Percentiles rank a stretch among this genome's conserved stretches.
phyloP scores from a whole-genome alignment of 140 eudicot genomes.

The Erigeron philadelphicus region DNA sequence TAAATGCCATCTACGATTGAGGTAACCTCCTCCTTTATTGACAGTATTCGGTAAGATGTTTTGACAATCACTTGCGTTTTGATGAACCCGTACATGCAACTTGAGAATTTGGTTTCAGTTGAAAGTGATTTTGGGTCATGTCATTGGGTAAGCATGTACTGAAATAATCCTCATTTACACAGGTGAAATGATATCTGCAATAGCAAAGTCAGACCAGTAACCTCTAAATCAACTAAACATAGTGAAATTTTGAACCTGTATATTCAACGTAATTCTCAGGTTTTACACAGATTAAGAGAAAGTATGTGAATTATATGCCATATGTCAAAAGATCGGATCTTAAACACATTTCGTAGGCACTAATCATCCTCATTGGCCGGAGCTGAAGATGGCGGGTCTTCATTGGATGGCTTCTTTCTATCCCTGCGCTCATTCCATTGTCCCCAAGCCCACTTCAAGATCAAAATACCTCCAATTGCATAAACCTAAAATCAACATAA shows the following conservation, averaged over 20 bases:
- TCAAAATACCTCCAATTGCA: conserved; percentile 65
- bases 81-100: no score
- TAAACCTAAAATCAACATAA: conserved; percentile 49
- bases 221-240: neutral
- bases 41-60: no score
- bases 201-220: neutral
- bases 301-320: conserved; percentile 30
- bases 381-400: conserved; percentile 39
- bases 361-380: conserved; percentile 26
- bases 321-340: conserved; percentile 11
- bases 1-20: no score
- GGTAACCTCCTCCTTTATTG: no score
- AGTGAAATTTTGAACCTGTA: conserved; percentile 19
- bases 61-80: no score
- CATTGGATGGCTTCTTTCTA: conserved; percentile 41
- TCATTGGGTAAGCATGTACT: neutral
- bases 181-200: neutral
- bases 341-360: conserved; percentile 26
- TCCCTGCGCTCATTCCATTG: conserved; percentile 63
- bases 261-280: conserved; percentile 31
- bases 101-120: no score
- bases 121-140: neutral
- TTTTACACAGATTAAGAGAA: conserved; percentile 27
- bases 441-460: conserved; percentile 68
- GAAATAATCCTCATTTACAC: neutral